Percentiles rank a stretch among this genome's conserved stretches.
Evolutionary conservation across 306 rosid species (phyloP).

Genomic region (Cicer judaicum): DNA sequence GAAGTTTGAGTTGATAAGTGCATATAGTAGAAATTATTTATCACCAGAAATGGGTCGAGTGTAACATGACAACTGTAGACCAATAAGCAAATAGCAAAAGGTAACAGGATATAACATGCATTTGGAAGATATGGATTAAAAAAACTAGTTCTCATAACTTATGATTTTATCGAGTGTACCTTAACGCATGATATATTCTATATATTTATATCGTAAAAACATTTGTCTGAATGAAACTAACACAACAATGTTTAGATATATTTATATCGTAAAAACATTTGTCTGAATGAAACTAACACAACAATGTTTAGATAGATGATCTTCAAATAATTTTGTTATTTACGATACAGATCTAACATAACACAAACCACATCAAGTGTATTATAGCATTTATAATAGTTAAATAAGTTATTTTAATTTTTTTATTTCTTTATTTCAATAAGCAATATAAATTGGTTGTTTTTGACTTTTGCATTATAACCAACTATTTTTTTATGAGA

Average conservation of each 20-base stretch:
- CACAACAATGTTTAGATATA: neutral
- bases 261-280: too few relatives aligned
- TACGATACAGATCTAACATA: slow-evolving; percentile 20
- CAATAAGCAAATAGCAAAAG: slow-evolving; percentile 31
- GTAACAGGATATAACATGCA: neutral
- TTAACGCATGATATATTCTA: slow-evolving; percentile 22
- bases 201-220: neutral
- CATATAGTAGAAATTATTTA: slow-evolving; percentile 13
- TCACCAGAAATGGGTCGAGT: slow-evolving; percentile 3
- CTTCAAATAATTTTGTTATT: neutral
- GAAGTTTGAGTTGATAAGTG: neutral
- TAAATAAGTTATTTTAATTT: slow-evolving; percentile 7
- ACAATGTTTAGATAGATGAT: neutral
- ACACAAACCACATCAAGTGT: neutral
- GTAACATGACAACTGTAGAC: neutral
- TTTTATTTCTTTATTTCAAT: too few relatives aligned
- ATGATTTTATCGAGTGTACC: slow-evolving; percentile 6
- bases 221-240: neutral
- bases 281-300: neutral
- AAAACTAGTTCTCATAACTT: slow-evolving; percentile 23
- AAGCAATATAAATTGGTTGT: too few relatives aligned
- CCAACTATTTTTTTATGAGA: too few relatives aligned
- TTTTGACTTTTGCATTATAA: too few relatives aligned
- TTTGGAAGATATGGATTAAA: slow-evolving; percentile 12
- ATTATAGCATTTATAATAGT: too few relatives aligned